A percentile compares a stretch with the other conserved stretches of the same genome.
These are phyloP conservation scores for Gnaphalium uliginosum DNA, from an alignment of 129 eudicot species.

Conservation along the genomic window DNA sequence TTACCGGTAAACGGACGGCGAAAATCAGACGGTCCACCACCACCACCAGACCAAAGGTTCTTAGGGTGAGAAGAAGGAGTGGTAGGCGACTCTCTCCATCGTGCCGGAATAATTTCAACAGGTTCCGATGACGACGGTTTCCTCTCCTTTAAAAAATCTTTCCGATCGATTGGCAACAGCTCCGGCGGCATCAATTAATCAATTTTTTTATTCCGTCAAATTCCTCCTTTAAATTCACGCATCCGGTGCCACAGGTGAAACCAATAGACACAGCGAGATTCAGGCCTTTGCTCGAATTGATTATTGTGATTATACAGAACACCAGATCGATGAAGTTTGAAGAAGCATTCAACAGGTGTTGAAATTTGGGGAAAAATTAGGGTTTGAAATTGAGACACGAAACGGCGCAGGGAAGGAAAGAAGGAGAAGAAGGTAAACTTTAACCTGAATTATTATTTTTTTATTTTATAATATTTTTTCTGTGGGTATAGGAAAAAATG, in stretches of 20 bases:
- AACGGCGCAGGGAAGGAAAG: constrained; percentile 26
- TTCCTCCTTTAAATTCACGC: constrained; percentile 5
- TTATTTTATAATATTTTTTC: neutral
- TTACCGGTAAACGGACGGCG: constrained; percentile 44
- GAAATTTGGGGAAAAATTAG: constrained; percentile 13
- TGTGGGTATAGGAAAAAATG: constrained; percentile 39
- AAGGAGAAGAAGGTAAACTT: constrained; percentile 18
- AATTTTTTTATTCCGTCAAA: neutral
- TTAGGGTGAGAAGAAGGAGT: constrained; percentile 36
- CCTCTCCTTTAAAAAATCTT: constrained; percentile 62
- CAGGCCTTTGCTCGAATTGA: constrained; percentile 3
- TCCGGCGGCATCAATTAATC: constrained; percentile 84
- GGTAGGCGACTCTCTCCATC: constrained; percentile 56
- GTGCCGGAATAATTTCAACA: constrained; percentile 22
- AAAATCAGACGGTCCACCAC: constrained; percentile 25
- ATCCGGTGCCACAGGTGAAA: constrained; percentile 12
- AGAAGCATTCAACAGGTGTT: constrained; percentile 10
- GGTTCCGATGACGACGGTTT: constrained; percentile 45
- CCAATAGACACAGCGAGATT: neutral
- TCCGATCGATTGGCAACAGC: constrained; percentile 81
- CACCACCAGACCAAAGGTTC: constrained; percentile 30
- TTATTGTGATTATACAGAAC: neutral
- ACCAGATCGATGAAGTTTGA: neutral
- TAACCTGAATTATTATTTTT: constrained; percentile 7
- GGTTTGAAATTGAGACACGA: constrained; percentile 25